A percentile compares a stretch with the other conserved stretches of the same genome.
Evolutionary conservation across 306 rosid genomes (phyloP).

Genomic region (Glycine latifolia): DNA sequence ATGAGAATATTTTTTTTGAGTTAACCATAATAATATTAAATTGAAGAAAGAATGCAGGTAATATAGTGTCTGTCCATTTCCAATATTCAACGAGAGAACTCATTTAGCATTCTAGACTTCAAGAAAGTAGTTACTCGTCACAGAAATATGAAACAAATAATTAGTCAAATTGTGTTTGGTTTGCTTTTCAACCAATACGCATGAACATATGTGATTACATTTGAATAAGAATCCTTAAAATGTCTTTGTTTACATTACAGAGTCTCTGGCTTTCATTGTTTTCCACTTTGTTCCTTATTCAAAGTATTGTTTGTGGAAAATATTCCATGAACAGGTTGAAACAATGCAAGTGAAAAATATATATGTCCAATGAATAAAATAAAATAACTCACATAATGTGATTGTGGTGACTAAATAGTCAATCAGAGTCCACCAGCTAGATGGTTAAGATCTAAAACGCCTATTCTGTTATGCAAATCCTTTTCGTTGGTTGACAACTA

Average conservation of each 20-base stretch:
- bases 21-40: too few species aligned
- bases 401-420: slow-evolving; percentile 45
- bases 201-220: slow-evolving; percentile 27
- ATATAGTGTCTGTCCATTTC: too few species aligned
- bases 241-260: slow-evolving; percentile 1
- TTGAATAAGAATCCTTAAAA: slow-evolving; percentile 9
- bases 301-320: slow-evolving; percentile 21
- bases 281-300: slow-evolving; percentile 11
- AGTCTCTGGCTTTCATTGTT: background rate
- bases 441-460: slow-evolving; percentile 28
- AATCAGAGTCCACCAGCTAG: slow-evolving; percentile 54
- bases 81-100: too few species aligned
- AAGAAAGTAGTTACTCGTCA: too few species aligned
- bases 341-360: background rate
- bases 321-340: slow-evolving; percentile 39
- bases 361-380: slow-evolving; percentile 12
- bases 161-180: slow-evolving; percentile 46
- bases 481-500: slow-evolving; percentile 39
- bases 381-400: slow-evolving; percentile 11
- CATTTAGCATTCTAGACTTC: too few species aligned
- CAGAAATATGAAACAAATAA: background rate
- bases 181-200: slow-evolving; percentile 37
- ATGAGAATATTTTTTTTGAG: too few species aligned
- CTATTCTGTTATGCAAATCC: background rate
- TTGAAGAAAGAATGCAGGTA: background rate